Evolutionary conservation across 768 basidiomycete genomes (phyloP).

Genomic region (Lactifluus echinatus): DNA sequence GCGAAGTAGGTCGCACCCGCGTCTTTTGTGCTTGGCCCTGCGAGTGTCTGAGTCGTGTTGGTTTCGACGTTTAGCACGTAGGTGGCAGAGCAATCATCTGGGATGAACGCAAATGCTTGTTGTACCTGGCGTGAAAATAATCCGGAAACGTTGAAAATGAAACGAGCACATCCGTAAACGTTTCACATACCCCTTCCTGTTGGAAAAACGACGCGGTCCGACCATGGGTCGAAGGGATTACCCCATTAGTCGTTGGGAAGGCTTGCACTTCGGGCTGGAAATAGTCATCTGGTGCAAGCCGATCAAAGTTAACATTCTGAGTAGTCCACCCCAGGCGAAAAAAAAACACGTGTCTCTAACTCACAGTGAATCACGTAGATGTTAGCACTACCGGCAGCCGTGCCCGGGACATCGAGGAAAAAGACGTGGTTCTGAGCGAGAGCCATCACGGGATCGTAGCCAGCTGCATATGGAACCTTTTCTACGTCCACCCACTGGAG

Average conservation of each 20-base stretch:
- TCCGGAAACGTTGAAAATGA: background rate
- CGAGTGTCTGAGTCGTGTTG: constrained; percentile 55
- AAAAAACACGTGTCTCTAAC: constrained; percentile 25
- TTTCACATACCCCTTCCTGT: constrained; percentile 35
- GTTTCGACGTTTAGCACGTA: constrained; percentile 68
- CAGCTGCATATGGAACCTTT: constrained; percentile 40
- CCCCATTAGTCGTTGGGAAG: constrained; percentile 41
- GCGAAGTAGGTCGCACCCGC: constrained; percentile 56
- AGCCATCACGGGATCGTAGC: constrained; percentile 68
- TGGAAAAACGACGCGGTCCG: constrained; percentile 66
- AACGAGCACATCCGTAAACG: background rate
- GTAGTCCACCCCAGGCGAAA: background rate
- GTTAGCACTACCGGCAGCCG: constrained; percentile 57
- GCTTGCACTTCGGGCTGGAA: constrained; percentile 65
- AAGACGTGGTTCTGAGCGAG: constrained; percentile 82
- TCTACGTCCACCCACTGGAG: constrained; percentile 59
- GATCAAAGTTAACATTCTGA: background rate
- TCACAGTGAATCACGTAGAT: constrained; percentile 87
- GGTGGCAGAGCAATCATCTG: constrained; percentile 61
- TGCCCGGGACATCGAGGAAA: constrained; percentile 66
- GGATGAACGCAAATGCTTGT: constrained; percentile 69
- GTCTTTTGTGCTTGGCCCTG: constrained; percentile 55
- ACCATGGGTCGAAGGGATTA: constrained; percentile 63
- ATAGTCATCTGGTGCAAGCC: constrained; percentile 46
- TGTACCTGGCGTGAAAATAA: constrained; percentile 39